A percentile compares a stretch with the other conserved stretches of the same genome.
phyloP scores from a whole-genome alignment of 73 alveolate species.

The Paramecium sexaurelia region DNA sequence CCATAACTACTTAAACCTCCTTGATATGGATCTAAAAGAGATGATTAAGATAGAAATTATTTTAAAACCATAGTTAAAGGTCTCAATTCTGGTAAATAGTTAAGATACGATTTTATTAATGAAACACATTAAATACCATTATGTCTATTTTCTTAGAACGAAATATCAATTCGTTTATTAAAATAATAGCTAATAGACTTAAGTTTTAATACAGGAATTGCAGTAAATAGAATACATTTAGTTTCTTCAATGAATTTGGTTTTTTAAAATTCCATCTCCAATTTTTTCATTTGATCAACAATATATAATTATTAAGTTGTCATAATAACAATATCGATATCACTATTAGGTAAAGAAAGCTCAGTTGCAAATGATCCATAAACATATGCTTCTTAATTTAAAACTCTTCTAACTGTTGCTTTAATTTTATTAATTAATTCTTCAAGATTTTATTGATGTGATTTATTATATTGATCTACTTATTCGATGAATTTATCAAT shows the following conservation, averaged over 20 bases:
- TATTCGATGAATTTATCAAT: not conserved
- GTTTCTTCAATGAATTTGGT: conserved; percentile 31
- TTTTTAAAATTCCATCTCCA: conserved; percentile 35
- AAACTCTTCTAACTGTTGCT: not conserved
- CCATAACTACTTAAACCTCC: conserved; percentile 71
- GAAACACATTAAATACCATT: conserved; percentile 57
- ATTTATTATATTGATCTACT: not conserved
- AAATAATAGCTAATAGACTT: not conserved
- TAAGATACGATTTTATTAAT: conserved; percentile 14
- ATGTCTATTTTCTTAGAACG: conserved; percentile 63
- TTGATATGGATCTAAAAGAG: conserved; percentile 63
- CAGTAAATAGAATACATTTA: conserved; percentile 49
- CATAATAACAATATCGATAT: conserved; percentile 58
- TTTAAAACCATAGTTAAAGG: conserved; percentile 45
- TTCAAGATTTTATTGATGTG: not conserved
- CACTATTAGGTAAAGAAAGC: conserved; percentile 57
- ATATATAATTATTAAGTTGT: not conserved
- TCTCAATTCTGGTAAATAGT: not conserved
- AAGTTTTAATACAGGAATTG: conserved; percentile 58
- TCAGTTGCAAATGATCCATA: conserved; percentile 67
- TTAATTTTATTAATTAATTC: conserved; percentile 15
- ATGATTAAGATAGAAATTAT: conserved; percentile 38
- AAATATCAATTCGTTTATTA: conserved; percentile 45
- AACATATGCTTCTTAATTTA: conserved; percentile 33
- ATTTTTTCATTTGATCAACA: conserved; percentile 38